Percentiles rank a stretch among this genome's conserved stretches.
phyloP scores from a whole-genome alignment of 352 stramenopile genomes.

The Albugo candida region DNA sequence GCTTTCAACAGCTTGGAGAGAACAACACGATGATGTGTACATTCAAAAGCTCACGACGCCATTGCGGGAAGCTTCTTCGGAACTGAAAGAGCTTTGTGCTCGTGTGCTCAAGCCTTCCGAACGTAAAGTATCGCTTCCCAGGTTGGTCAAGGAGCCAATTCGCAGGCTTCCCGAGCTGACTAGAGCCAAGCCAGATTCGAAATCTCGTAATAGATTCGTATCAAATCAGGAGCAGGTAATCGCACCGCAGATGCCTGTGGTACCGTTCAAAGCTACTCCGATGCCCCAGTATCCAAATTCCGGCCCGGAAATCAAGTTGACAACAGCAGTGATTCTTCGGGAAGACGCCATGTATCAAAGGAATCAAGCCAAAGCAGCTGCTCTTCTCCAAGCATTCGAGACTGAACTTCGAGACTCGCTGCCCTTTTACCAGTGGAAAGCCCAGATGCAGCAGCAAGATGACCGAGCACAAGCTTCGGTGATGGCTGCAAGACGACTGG shows the following conservation, averaged over 20 bases:
- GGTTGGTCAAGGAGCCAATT: too few species aligned
- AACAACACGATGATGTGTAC: too few species aligned
- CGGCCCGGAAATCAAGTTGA: constrained; percentile 57
- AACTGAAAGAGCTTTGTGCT: too few species aligned
- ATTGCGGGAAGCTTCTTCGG: too few species aligned
- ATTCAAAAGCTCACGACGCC: too few species aligned
- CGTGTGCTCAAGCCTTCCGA: too few species aligned
- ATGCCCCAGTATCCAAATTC: background rate
- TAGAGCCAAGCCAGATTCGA: too few species aligned
- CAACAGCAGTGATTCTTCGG: constrained; percentile 72
- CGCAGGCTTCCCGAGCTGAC: too few species aligned
- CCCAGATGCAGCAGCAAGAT: constrained; percentile 65
- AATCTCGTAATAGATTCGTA: too few species aligned
- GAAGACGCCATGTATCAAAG: constrained; percentile 84
- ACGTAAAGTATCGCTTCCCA: too few species aligned
- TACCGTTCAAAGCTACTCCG: background rate
- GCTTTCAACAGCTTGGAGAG: background rate
- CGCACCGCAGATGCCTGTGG: background rate
- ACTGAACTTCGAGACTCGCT: constrained; percentile 76
- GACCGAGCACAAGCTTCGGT: constrained; percentile 42
- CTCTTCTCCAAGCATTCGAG: constrained; percentile 76
- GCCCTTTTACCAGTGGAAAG: constrained; percentile 84
- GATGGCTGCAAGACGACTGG: constrained; percentile 37
- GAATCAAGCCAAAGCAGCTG: constrained; percentile 80
- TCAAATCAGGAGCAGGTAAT: background rate